Base-by-base conservation (phyloP, 2,329 filamentous ascomycete genomes). In the Venturia pyrina region DNA sequence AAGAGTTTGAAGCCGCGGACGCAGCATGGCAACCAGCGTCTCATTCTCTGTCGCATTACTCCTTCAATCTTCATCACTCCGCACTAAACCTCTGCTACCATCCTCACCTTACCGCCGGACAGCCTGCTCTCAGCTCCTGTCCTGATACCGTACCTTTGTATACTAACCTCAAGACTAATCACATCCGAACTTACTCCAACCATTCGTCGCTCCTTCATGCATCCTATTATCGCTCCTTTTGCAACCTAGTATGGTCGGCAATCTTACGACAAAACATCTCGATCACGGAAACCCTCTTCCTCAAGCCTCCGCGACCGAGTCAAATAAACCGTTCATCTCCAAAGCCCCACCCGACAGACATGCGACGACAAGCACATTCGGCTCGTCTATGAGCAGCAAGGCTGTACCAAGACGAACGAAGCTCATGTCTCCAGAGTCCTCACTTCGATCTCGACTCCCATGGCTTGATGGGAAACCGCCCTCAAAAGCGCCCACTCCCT, bases 371-470 rank as follows among this genome's bases (percentile, higher is more conserved):
- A 59, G 15, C 32, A 37, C 8, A 34, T n/a, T 59, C 5, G 17
- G 3, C 32, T 37, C 28, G 7, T 8, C 28, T 32, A 15, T 15
- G 17, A 59, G 53, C 53, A n/a, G 53, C 17, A 32, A 59, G 17
- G 37, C 53, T 19, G 32, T 32, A 37, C 19, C 53, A 11, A n/a
- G 15, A n/a, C 53, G 53, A 59, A 19, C 28, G 19, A 59, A 34
- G 15, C 53, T 59, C 28, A 37, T 62, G 60, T 62, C 60, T 34
- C 60, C 43, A 32, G 43, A 46, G 19, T 62, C 60, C 60, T 53
- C 62, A 17, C 34, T 64, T 11, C 43, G 62, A 34, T 65, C 63
- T 44, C 63, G 63, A 59, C 63, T 65, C 13, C 63, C 63, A 41
- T 65, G 63, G 63, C 63, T 65, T 28, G 53, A 60, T 60, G 63